Evolutionary conservation across 192 early-diverging fungal genomes (phyloP), one percentile per base, ranked within the genome.

Genomic region (Backusella liffmaniae): DNA sequence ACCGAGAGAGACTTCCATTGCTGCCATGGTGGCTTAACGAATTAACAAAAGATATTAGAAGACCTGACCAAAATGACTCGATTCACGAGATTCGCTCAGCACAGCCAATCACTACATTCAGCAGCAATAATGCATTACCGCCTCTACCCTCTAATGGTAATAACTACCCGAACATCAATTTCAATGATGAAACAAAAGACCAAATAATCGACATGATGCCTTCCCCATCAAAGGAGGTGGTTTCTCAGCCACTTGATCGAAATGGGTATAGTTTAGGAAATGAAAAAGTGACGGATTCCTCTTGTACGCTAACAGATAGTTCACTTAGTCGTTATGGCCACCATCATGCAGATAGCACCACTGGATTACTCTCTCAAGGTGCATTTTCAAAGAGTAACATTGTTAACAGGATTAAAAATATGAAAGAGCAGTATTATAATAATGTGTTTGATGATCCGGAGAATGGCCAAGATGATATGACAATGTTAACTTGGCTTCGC

Each of bases 21-120:
- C 30, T 71, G 46, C 70, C 70, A 15, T 49, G 44, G 39, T 71
- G 70, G 70, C 29, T 71, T 9, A 44, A 44, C 3, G 70, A 71
- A 46, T 18, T 44, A 12, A 49, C 41, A 29, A 30, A 30, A 44
- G 70, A 71, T 49, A 71, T 71, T 30, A 44, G 29, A 30, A 71
- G 42, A 71, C 66, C 32, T 1, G 35, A 35, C 21, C 29, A 67
- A 67, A 30, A 13, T 18, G 29, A 67, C 15, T 67, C 66, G 35
- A 36, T 26, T 10, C 18, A 67, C 26, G 16, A 67, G 12, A 35
- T 67, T 32, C 29, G 29, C 15, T 32, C 66, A 67, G 32, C 9
- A 67, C 32, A 67, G n/a, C 66, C 15, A 66, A 26, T 2, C 32
- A 67, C 18, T 36, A 35, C 15, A 21, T 10, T 67, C 26, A 67